Percentiles rank a stretch among this genome's conserved stretches.
These are phyloP conservation scores for Vitis labrusca DNA, from an alignment of 164 flowering plant species.

Conservation along the genomic window DNA sequence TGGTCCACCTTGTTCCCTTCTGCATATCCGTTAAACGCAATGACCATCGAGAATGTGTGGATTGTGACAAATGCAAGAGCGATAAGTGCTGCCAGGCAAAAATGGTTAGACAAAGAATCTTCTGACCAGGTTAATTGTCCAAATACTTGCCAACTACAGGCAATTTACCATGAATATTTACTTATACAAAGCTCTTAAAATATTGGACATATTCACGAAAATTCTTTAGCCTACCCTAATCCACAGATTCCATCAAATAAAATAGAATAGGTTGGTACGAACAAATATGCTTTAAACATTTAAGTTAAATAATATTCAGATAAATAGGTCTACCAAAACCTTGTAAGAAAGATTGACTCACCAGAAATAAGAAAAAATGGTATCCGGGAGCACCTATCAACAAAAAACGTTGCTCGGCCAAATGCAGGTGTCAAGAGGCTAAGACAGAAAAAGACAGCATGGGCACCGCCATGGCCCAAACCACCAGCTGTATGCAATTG, in stretches of 20 bases:
- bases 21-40: constrained; percentile 90
- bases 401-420: constrained; percentile 91
- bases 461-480: constrained; percentile 94
- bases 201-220: neutral
- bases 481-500: constrained; percentile 82
- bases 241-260: neutral
- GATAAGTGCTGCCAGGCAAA: constrained; percentile 60
- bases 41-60: constrained; percentile 97
- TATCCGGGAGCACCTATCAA: constrained; percentile 67
- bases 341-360: constrained; percentile 31
- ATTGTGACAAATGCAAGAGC: constrained; percentile 89
- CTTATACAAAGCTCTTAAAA: too few species aligned
- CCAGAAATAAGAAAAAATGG: constrained; percentile 94
- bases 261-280: too few species aligned
- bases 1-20: constrained; percentile 74
- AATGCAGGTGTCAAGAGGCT: constrained; percentile 95
- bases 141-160: neutral
- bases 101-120: constrained; percentile 7
- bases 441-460: constrained; percentile 91
- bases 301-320: neutral
- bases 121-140: neutral
- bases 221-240: neutral
- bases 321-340: neutral
- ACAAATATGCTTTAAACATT: neutral
- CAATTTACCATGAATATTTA: neutral